A percentile compares a stretch with the other conserved stretches of the same genome.
These are phyloP conservation scores for Fusarium guadeloupense DNA, from an alignment of 2,329 filamentous ascomycete genomes.

Conservation along the genomic window DNA sequence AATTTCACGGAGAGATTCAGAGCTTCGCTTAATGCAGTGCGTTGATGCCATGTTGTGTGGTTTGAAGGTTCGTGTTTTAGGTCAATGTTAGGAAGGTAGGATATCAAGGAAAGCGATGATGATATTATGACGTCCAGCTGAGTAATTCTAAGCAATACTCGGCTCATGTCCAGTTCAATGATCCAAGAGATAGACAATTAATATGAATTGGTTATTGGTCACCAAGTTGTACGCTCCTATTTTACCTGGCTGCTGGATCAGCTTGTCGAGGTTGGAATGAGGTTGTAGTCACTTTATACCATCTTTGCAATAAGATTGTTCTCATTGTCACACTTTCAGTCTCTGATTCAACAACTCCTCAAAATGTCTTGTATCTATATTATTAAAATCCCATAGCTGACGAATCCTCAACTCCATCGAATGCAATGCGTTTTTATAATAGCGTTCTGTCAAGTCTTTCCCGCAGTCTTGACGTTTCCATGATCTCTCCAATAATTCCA, in stretches of 20 bases:
- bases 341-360: not conserved
- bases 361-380: not conserved
- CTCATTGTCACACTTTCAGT: not conserved
- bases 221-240: no score
- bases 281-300: no score
- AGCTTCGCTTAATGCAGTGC: constrained; percentile 1
- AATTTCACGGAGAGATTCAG: constrained; percentile 23
- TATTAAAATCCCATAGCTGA: not conserved
- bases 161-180: no score
- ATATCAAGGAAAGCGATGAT: not conserved
- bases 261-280: no score
- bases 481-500: no score
- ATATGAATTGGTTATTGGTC: no score
- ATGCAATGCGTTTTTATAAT: not conserved
- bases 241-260: no score
- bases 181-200: no score
- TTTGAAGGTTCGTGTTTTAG: not conserved
- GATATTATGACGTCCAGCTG: not conserved
- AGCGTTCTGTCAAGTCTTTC: not conserved
- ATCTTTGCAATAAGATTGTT: no score
- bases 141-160: no score
- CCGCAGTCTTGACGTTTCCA: not conserved
- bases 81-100: not conserved
- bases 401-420: not conserved
- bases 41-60: constrained; percentile 3